Evolutionary conservation across 1,139 yeast species (phyloP), one percentile per base, ranked within the genome.

Genomic region (Taphrina confusa): DNA sequence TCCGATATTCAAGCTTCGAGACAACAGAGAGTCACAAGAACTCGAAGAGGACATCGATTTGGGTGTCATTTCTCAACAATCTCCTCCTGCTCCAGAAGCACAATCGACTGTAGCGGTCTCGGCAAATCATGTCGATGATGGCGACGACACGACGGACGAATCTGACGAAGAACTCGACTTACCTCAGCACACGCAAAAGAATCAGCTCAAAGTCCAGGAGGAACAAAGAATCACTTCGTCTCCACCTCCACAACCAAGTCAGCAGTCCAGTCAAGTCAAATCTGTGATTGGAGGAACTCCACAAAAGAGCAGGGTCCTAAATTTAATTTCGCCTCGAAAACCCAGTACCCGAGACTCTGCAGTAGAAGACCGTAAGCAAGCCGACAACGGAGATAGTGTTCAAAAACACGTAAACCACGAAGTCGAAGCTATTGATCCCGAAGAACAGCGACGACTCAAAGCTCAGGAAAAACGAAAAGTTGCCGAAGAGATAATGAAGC

Each of bases 151-250:
- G n/a, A 47, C 40, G n/a, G 52, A 31, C 22, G 52, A 33, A 16
- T 47, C 52, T 5, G 52, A 47, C n/a, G 52, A 34, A 31, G 52
- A 47, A 2, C 42, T 37, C 25, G 23, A 37, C 25, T n/a, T n/a
- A n/a, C n/a, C n/a, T n/a, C n/a, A n/a, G n/a, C n/a, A n/a, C n/a
- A n/a, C n/a, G n/a, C n/a, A n/a, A n/a, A n/a, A n/a, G n/a, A n/a
- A n/a, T n/a, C n/a, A n/a, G n/a, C n/a, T n/a, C n/a, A 33, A 33
- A 5, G 14, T 33, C 4, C 37, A 12, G 14, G 37, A 12, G 5
- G 37, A 33, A 12, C 27, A 16, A 9, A 27, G 9, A 23, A 25
- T 6, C 16, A 25, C 16, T 12, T 8, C 25, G 2, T 12, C 36
- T 9, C n/a, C n/a, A n/a, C n/a, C n/a, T n/a, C n/a, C n/a, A n/a